Base-by-base conservation (phyloP, 1,284 basidiomycete species). In the Pisolithus thermaeus region DNA sequence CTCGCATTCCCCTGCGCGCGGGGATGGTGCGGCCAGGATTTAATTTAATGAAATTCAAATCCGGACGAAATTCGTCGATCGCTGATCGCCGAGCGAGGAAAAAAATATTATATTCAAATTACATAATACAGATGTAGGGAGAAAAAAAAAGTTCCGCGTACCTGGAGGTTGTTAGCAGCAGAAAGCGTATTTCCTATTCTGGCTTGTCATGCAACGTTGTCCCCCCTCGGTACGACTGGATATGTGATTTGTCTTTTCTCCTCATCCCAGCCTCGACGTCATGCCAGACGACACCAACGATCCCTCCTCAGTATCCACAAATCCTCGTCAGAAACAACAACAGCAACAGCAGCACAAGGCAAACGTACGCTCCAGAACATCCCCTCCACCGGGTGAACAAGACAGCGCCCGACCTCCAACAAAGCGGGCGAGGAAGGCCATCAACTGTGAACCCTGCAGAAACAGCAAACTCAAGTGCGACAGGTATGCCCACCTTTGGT, bases 401-500 rank as follows among this genome's bases (percentile, higher is more conserved):
- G 80, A 83, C 59, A 7, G 25, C 25, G 71, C 74, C 23, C 73
- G 80, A 0, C 81, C 80, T 0, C 84, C 87, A 3, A 79, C 84
- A 35, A 90, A 90, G 69, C 79, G 87, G 45, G 84, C 87, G 0
- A 77, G 87, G 55, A 90, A 90, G 63, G 86, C 88, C 18, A 88
- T 90, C 61, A 90, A 90, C 70, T 90, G 87, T 63, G 87, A 89
- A 59, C 87, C 87, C 1, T 90, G 87, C 70, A 78, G 87, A 62
- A 84, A 82, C 61, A 87, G 84, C 74, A 89, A 90, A 68, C 79
- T 90, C 59, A 90, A 90, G 70, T 90, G 87, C 72, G 88, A 89
- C 68, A 81, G 87, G 86, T 86, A 53, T 27, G 68, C 32, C 30
- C 20, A 12, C 30, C 44, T 18, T 4, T 67, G 27, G 41, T 28